These are phyloP conservation scores for Fraxinus platypoda DNA, from an alignment of 305 asterid genomes.

Conservation along the genomic window DNA sequence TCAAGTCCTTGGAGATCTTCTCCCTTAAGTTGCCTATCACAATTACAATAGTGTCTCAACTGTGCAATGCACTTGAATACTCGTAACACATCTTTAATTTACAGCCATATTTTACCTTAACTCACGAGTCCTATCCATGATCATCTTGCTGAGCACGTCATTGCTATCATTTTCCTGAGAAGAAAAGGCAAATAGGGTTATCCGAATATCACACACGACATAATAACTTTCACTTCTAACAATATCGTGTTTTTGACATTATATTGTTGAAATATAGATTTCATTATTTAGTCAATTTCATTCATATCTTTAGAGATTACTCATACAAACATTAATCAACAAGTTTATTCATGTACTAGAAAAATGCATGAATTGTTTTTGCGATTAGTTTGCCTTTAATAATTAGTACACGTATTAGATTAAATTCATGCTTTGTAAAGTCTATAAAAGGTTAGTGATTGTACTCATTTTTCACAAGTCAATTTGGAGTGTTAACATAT, in stretches of 20 bases:
- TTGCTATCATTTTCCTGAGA: constrained; percentile 31
- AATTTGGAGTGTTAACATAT: background rate
- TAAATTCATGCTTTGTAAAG: background rate
- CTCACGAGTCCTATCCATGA: constrained; percentile 41
- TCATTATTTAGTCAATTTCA: background rate
- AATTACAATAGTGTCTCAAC: background rate
- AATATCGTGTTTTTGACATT: background rate
- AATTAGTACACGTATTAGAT: background rate
- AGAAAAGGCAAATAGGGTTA: background rate
- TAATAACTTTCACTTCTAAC: background rate
- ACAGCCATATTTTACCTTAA: constrained; percentile 45
- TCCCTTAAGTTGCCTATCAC: constrained; percentile 60
- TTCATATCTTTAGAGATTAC: background rate
- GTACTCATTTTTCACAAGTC: background rate
- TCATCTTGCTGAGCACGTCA: constrained; percentile 43
- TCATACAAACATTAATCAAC: too few species aligned
- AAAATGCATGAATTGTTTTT: background rate
- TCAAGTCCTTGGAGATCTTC: constrained; percentile 72
- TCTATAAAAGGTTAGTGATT: background rate
- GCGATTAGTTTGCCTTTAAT: background rate
- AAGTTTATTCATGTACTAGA: background rate
- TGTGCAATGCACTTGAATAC: background rate
- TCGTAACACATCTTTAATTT: background rate
- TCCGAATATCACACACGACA: background rate
- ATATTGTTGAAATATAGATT: background rate